Evolutionary conservation across 1,139 yeast genomes (phyloP).

Genomic region (Debaryomyces sp.): DNA sequence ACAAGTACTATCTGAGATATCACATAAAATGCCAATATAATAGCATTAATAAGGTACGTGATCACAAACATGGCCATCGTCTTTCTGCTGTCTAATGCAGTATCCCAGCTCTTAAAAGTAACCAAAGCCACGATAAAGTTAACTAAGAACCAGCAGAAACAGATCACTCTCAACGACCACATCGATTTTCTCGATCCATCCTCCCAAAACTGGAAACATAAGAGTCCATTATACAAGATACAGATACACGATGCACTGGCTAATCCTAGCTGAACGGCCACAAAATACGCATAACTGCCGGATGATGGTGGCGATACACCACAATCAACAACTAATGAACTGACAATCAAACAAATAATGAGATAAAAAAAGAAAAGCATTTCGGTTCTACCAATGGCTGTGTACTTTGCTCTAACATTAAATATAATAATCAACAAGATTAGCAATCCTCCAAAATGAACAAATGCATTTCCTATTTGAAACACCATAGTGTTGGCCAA

Average conservation of each 20-base stretch:
- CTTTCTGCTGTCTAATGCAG: slow-evolving; percentile 40
- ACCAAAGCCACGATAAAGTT: slow-evolving; percentile 69
- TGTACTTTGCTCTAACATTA: slow-evolving; percentile 79
- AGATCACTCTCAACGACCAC: slow-evolving; percentile 53
- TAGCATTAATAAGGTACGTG: slow-evolving; percentile 69
- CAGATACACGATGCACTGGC: slow-evolving; percentile 72
- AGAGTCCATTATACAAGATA: slow-evolving; percentile 70
- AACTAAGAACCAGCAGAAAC: slow-evolving; percentile 56
- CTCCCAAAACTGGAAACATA: slow-evolving; percentile 91
- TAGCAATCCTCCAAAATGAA: slow-evolving; percentile 73
- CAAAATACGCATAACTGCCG: slow-evolving; percentile 74
- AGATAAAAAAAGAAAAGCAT: slow-evolving; percentile 74
- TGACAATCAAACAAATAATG: slow-evolving; percentile 57
- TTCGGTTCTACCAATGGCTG: slow-evolving; percentile 92
- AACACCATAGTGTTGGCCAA: slow-evolving; percentile 90
- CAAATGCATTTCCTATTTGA: slow-evolving; percentile 86
- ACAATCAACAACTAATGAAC: slow-evolving; percentile 79
- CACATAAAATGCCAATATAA: slow-evolving; percentile 63
- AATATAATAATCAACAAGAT: slow-evolving; percentile 73
- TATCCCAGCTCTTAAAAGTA: slow-evolving; percentile 74
- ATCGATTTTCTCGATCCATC: slow-evolving; percentile 79
- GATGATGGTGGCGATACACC: slow-evolving; percentile 93
- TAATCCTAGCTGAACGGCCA: slow-evolving; percentile 75
- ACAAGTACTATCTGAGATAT: slow-evolving; percentile 74
- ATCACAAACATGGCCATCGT: slow-evolving; percentile 71